Conservation (phyloP, 495 filamentous ascomycete genomes). For the Aspergillus leporis region DNA sequence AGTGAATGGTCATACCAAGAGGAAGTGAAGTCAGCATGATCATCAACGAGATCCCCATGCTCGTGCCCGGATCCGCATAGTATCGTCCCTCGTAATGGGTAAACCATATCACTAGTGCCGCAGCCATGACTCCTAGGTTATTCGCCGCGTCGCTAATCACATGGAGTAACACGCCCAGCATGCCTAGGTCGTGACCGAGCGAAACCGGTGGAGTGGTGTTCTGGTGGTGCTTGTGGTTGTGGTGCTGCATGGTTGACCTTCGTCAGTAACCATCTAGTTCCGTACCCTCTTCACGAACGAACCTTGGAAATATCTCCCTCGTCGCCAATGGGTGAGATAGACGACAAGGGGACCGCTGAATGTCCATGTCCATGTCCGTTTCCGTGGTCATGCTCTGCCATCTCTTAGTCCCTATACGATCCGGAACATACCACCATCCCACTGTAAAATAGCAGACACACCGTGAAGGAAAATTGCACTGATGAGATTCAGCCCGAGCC, state of each 20-base stretch:
- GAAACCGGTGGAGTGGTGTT: background rate
- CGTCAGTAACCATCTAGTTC: constrained; percentile 40
- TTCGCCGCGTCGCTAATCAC: constrained; percentile 52
- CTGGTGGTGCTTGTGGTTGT: constrained; percentile 61
- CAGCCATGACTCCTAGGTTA: constrained; percentile 50
- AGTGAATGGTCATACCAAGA: constrained; percentile 38
- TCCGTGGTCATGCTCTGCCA: constrained; percentile 28
- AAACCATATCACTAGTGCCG: constrained; percentile 47
- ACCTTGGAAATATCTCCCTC: background rate
- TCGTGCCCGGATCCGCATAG: constrained; percentile 50
- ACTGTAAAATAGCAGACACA: background rate
- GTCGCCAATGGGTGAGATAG: background rate
- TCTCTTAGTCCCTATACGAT: background rate
- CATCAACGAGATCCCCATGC: constrained; percentile 47
- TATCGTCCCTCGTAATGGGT: constrained; percentile 39
- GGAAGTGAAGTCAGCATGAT: constrained; percentile 45
- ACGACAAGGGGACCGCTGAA: background rate
- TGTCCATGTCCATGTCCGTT: constrained; percentile 23
- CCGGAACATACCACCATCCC: no score
- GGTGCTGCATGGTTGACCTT: constrained; percentile 7
- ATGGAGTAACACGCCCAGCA: constrained; percentile 51
- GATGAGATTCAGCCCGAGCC: constrained; percentile 75
- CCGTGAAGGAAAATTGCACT: constrained; percentile 55
- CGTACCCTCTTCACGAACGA: background rate
- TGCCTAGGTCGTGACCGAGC: constrained; percentile 43